Percentiles rank a stretch among this genome's conserved stretches.
Evolutionary conservation across 345 rosid genomes (phyloP).

Genomic region (Turritis glabra): DNA sequence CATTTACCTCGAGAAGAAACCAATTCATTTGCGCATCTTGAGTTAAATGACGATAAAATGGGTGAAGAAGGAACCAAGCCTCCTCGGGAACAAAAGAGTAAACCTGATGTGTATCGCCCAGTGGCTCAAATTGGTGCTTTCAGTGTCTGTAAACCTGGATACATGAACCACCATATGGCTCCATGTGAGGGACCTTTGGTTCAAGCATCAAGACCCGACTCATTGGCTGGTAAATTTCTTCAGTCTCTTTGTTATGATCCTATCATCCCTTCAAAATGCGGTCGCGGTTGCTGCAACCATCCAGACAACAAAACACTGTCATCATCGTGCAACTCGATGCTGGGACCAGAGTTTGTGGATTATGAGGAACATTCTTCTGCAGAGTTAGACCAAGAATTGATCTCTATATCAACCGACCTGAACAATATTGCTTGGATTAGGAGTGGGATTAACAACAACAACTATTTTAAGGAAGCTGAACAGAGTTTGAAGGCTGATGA

Average conservation of each 20-base stretch:
- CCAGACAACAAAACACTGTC: conserved; percentile 23
- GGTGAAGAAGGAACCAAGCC: conserved; percentile 41
- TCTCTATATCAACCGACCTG: conserved; percentile 64
- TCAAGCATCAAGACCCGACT: conserved; percentile 48
- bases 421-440: conserved; percentile 75
- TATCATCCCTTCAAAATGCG: conserved; percentile 61
- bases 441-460: conserved; percentile 60
- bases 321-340: conserved; percentile 43
- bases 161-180: conserved; percentile 40
- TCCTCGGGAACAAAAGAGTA: conserved; percentile 37
- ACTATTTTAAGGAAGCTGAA: conserved; percentile 18
- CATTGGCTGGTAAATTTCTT: conserved; percentile 51
- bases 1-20: conserved; percentile 47
- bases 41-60: conserved; percentile 8
- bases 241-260: conserved; percentile 53
- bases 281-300: conserved; percentile 61
- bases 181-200: conserved; percentile 46
- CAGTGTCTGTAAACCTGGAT: conserved; percentile 45
- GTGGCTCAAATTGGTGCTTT: conserved; percentile 67
- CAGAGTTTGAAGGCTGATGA: conserved; percentile 8
- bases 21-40: conserved; percentile 36
- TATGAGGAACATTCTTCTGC: conserved; percentile 49
- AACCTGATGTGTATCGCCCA: conserved; percentile 57
- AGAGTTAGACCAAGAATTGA: conserved; percentile 63
- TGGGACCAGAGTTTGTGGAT: conserved; percentile 80